These are phyloP conservation scores for Ceratocystis eucalypticola DNA, from an alignment of 2,329 filamentous ascomycete genomes.

Conservation along the genomic window DNA sequence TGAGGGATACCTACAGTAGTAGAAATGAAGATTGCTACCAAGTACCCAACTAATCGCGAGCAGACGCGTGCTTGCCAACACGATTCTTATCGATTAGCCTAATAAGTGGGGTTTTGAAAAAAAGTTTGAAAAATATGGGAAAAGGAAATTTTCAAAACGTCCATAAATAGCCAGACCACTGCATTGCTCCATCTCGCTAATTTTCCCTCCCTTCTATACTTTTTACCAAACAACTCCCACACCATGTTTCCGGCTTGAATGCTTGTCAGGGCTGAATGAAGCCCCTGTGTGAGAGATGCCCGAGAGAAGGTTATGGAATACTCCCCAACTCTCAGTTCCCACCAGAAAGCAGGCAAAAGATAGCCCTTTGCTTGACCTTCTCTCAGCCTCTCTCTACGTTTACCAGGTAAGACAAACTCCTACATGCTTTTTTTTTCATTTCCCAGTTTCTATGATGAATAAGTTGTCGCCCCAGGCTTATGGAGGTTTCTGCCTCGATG, in stretches of 20 bases:
- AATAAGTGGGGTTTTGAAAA: background rate
- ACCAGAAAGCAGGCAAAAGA: background rate
- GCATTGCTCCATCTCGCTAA: background rate
- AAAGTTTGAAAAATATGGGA: constrained; percentile 11
- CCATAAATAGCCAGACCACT: constrained; percentile 1
- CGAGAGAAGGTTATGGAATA: background rate
- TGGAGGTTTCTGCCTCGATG: constrained; percentile 36
- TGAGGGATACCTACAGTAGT: too few relatives aligned
- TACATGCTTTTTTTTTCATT: background rate
- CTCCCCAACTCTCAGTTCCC: background rate
- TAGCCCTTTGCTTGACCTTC: background rate
- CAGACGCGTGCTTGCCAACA: too few relatives aligned
- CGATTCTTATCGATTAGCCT: constrained; percentile 10
- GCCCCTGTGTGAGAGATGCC: background rate
- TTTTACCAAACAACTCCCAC: background rate
- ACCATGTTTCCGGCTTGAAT: background rate
- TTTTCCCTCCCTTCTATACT: background rate
- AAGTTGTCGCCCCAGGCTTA: constrained; percentile 39
- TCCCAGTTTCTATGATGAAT: constrained; percentile 30
- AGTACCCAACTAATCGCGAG: too few relatives aligned
- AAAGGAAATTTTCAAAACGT: background rate
- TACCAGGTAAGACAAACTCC: background rate
- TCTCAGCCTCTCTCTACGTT: background rate
- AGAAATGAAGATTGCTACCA: too few relatives aligned
- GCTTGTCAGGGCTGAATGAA: background rate